A percentile compares a stretch with the other conserved stretches of the same genome.
Conservation (phyloP, 2,329 filamentous ascomycete species). For the Penicillium verrucosum region DNA sequence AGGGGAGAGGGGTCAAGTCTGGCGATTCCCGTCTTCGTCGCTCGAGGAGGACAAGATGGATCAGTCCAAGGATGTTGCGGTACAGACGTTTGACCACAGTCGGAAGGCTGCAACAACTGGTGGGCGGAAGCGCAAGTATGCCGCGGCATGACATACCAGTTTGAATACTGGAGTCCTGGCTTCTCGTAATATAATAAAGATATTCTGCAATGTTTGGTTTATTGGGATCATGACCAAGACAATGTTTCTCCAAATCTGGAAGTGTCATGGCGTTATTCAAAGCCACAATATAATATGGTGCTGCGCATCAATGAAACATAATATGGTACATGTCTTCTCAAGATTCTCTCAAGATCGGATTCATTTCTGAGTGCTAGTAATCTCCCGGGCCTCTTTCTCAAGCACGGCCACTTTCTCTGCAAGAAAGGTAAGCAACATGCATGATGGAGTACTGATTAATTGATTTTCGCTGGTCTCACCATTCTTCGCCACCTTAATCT, state of each 20-base stretch:
- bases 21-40: conserved; percentile 26
- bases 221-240: not conserved
- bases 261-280: not conserved
- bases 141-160: not conserved
- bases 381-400: conserved; percentile 36
- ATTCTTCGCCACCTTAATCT: conserved; percentile 42
- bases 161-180: not conserved
- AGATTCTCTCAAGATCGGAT: not conserved
- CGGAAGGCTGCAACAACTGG: not conserved
- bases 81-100: not conserved
- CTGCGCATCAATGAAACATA: not conserved
- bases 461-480: conserved; percentile 19
- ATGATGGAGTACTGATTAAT: not conserved
- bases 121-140: conserved; percentile 16
- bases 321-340: conserved; percentile 12
- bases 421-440: not conserved
- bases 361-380: conserved; percentile 32
- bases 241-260: not conserved
- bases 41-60: not conserved
- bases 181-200: not conserved
- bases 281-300: conserved; percentile 9
- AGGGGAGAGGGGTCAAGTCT: conserved; percentile 34
- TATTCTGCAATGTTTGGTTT: conserved; percentile 2
- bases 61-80: not conserved
- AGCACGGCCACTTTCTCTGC: conserved; percentile 35